Percentiles rank a stretch among this genome's conserved stretches.
These are phyloP conservation scores for Saccharomyces hybrid DNA, from an alignment of 1,139 yeast species.

Conservation along the genomic window DNA sequence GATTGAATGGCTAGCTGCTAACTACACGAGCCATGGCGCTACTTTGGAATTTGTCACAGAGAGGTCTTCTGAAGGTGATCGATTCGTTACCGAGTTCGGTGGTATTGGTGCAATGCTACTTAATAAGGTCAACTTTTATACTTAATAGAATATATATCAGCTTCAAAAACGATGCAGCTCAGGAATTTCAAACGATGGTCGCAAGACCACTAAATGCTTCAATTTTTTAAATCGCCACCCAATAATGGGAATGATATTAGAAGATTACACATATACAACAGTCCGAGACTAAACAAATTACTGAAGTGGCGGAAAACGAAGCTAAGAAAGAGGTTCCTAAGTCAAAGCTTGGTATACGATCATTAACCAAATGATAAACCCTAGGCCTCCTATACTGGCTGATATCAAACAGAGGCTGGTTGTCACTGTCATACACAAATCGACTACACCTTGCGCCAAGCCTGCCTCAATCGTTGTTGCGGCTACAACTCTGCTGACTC, in stretches of 20 bases:
- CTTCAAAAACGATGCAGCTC: no score
- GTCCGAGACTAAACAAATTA: background rate
- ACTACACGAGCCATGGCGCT: slow-evolving; percentile 90
- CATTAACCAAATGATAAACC: background rate
- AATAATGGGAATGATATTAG: background rate
- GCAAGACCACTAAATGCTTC: no score
- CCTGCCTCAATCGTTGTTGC: background rate
- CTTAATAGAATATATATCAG: no score
- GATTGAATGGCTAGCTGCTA: slow-evolving; percentile 96
- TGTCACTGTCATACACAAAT: background rate
- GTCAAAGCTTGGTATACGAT: background rate
- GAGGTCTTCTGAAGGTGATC: slow-evolving; percentile 95
- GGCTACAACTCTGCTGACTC: background rate
- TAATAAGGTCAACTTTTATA: slow-evolving; percentile 78
- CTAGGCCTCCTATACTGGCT: background rate
- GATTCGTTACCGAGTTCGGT: slow-evolving; percentile 95
- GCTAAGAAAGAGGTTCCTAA: background rate
- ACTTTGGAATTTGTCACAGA: slow-evolving; percentile 92
- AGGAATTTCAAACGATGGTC: no score
- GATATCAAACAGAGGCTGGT: background rate
- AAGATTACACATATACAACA: background rate
- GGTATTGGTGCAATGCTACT: slow-evolving; percentile 95
- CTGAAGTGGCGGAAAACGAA: background rate
- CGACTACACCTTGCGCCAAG: background rate
- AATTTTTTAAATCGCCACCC: no score